Base-by-base conservation (phyloP, 306 rosid species). In the Phaseolus lunatus region DNA sequence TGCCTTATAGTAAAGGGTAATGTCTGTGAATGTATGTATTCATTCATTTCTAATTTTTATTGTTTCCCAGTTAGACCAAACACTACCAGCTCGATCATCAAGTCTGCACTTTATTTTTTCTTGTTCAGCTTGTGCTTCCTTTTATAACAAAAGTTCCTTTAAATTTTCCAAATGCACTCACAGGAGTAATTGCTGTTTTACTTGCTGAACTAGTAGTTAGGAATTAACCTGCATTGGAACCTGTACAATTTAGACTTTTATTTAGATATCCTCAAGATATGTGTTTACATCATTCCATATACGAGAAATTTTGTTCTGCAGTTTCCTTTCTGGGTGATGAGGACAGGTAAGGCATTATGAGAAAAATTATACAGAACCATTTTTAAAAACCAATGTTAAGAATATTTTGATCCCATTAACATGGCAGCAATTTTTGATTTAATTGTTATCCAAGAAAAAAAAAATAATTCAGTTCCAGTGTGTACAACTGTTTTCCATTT, bases 31-130 rank as follows among this genome's bases (percentile, higher is more conserved):
- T 23, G 27, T 48, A 61, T 79, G 45, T 9, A 23, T 37, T 48
- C 65, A 31, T 78, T 73, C 57, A 26, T 75, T 61, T 70, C 12
- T 78, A 7, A 26, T 75, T 66, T 74, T 19, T 78, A 3, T 59
- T 20, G 57, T 59, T 35, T 24, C 27, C 77, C 47, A 13, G 58
- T 26, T 56, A 50, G 45, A 24, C 29, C 33, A 26, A 65, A 33
- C 49, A 26, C 61, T 67, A 52, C 22, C 50, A 27, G 59, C 49
- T 39, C 10, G 49, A 78, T 61, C 27, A 44, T 44, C 45, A n/a
- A 73, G 50, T 58, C 24, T 54, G 69, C 59, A 20, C 49, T 24
- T 72, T 77, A 5, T 43, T 56, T 24, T 31, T 67, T 75, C 49
- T 31, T 71, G 59, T 70, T 52, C 41, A 56, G 50, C 61, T 31